phyloP scores from a whole-genome alignment of 1,284 basidiomycete species.

The Sparassis latifolia region DNA sequence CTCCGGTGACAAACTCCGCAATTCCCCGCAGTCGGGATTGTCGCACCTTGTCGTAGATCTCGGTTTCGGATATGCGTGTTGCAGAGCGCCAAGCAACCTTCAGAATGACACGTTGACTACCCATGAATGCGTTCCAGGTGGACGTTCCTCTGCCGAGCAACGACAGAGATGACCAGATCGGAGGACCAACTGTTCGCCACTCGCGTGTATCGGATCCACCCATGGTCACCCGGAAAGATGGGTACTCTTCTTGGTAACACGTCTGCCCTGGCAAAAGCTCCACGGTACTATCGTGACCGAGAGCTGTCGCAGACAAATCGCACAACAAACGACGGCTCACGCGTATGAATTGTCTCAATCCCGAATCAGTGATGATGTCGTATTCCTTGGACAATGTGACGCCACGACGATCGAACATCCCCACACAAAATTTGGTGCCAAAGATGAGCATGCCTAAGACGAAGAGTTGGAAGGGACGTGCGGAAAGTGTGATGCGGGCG shows the following conservation, averaged over 20 bases:
- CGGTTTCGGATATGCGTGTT: slow-evolving; percentile 6
- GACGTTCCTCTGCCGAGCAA: slow-evolving; percentile 12
- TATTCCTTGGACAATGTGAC: slow-evolving; percentile 9
- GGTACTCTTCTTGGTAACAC: background rate
- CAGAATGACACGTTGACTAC: slow-evolving; percentile 6
- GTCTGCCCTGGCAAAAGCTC: background rate
- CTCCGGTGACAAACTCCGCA: background rate
- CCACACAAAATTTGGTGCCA: slow-evolving; percentile 14
- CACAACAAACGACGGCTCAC: background rate
- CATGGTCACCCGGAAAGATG: background rate
- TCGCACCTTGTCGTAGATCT: slow-evolving; percentile 3
- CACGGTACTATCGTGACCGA: slow-evolving; percentile 9
- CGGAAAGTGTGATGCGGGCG: slow-evolving; percentile 17
- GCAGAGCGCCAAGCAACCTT: slow-evolving; percentile 14
- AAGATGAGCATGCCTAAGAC: slow-evolving; percentile 16
- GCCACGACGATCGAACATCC: slow-evolving; percentile 13
- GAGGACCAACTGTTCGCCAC: slow-evolving; percentile 5
- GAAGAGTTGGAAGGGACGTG: slow-evolving; percentile 17
- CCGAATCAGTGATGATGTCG: slow-evolving; percentile 1
- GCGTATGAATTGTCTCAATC: background rate
- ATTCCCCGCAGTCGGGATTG: background rate
- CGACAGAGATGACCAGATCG: slow-evolving; percentile 13
- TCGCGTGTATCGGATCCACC: background rate
- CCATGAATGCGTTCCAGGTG: slow-evolving; percentile 8
- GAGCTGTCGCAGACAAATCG: background rate